phyloP scores from a whole-genome alignment of 2,329 filamentous ascomycete genomes.

The Sclerotinia sclerotiorum region DNA sequence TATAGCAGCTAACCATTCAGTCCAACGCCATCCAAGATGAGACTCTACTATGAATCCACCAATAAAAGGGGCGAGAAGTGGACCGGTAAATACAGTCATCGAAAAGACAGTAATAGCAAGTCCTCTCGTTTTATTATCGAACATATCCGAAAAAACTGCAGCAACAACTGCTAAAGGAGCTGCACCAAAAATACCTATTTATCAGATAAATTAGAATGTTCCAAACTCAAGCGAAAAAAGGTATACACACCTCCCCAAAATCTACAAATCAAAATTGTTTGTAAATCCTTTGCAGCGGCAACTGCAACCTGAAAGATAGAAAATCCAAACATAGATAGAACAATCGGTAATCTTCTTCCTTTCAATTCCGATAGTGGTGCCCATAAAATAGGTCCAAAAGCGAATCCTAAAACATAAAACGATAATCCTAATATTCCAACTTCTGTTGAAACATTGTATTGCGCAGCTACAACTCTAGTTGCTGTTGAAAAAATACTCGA shows the following conservation, averaged over 20 bases:
- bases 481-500: constrained; percentile 74
- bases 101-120: constrained; percentile 58
- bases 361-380: constrained; percentile 71
- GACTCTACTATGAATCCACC: constrained; percentile 65
- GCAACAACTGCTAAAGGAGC: constrained; percentile 68
- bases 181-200: constrained; percentile 60
- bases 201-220: constrained; percentile 18
- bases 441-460: constrained; percentile 61
- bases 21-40: constrained; percentile 71
- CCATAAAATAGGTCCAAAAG: constrained; percentile 69
- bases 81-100: constrained; percentile 65
- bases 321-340: constrained; percentile 66
- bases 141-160: constrained; percentile 72
- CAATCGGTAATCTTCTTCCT: constrained; percentile 63
- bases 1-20: constrained; percentile 61
- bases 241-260: constrained; percentile 66
- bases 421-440: constrained; percentile 66
- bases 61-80: constrained; percentile 65
- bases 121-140: constrained; percentile 62
- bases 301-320: constrained; percentile 66
- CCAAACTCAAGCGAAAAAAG: neutral
- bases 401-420: constrained; percentile 70
- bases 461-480: constrained; percentile 53
- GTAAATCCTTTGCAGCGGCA: constrained; percentile 65
- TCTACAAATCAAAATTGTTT: constrained; percentile 67